These are phyloP conservation scores for Gloeophyllum trabeum DNA, from an alignment of 768 basidiomycete genomes.

Conservation along the genomic window DNA sequence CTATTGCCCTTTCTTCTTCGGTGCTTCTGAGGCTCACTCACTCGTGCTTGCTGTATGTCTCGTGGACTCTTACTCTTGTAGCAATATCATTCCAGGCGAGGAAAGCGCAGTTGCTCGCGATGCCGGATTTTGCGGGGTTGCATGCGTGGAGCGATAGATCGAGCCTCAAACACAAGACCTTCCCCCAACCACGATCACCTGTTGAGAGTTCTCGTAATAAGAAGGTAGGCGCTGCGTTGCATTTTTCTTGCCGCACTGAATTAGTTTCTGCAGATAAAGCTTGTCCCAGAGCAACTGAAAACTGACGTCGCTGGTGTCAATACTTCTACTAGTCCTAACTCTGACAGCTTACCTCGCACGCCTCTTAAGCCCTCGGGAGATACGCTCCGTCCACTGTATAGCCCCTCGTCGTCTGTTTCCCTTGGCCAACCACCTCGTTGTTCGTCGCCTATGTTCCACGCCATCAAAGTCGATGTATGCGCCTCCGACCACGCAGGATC, in stretches of 20 bases:
- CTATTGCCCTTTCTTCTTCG: conserved; percentile 8
- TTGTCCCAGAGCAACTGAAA: not conserved
- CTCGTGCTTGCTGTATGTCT: too few species aligned
- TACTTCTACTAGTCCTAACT: not conserved
- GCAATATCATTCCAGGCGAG: not conserved
- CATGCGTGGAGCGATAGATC: not conserved
- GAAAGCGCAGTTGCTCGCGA: not conserved
- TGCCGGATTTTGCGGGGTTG: not conserved
- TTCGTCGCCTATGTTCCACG: not conserved
- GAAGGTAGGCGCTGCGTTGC: not conserved
- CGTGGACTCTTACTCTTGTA: too few species aligned
- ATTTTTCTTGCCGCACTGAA: too few species aligned
- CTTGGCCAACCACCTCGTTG: too few species aligned
- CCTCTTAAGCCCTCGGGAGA: not conserved
- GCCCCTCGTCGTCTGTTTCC: not conserved
- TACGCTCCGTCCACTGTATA: not conserved
- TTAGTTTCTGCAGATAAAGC: not conserved
- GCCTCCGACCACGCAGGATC: too few species aligned
- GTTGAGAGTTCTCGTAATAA: not conserved
- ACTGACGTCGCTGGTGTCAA: not conserved
- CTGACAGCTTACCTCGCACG: not conserved
- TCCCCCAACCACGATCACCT: too few species aligned
- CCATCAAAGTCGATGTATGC: not conserved
- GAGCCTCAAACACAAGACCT: not conserved
- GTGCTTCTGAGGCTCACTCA: not conserved